Conservation (phyloP, 108 stramenopile genomes). For the Conticribra weissflogii region DNA sequence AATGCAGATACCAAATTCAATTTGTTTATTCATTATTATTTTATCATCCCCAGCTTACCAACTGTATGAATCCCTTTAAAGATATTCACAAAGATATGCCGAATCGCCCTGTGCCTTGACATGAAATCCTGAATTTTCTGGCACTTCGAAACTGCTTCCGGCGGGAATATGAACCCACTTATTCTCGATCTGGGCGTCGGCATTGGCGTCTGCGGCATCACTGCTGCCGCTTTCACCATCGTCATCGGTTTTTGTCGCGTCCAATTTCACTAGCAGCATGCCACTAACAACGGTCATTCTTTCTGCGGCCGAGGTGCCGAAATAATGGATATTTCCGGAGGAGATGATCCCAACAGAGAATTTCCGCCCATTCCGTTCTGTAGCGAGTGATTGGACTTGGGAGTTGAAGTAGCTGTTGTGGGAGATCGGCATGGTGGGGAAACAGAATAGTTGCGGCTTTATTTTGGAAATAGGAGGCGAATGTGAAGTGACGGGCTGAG, state of each 20-base stretch:
- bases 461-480: not conserved
- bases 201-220: too few relatives aligned
- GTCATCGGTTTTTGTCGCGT: too few relatives aligned
- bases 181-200: too few relatives aligned
- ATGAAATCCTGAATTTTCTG: slow-evolving; percentile 46
- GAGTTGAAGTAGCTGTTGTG: slow-evolving; percentile 36
- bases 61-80: too few relatives aligned
- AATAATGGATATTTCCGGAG: slow-evolving; percentile 40
- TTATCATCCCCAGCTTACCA: too few relatives aligned
- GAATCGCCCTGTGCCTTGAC: slow-evolving; percentile 40
- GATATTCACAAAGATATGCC: slow-evolving; percentile 42
- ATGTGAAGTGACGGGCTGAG: too few relatives aligned
- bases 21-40: too few relatives aligned
- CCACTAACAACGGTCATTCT: slow-evolving; percentile 53
- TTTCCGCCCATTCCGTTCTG: slow-evolving; percentile 36
- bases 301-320: slow-evolving; percentile 48
- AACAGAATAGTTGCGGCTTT: not conserved
- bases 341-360: slow-evolving; percentile 54
- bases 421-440: slow-evolving; percentile 33
- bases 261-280: slow-evolving; percentile 41
- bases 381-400: slow-evolving; percentile 29
- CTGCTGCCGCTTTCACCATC: too few relatives aligned
- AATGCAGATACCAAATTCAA: too few relatives aligned
- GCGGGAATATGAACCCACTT: slow-evolving; percentile 52
- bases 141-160: slow-evolving; percentile 47